Evolutionary conservation across 1,284 basidiomycete genomes (phyloP).

Genomic region (Malassezia dermatis): DNA sequence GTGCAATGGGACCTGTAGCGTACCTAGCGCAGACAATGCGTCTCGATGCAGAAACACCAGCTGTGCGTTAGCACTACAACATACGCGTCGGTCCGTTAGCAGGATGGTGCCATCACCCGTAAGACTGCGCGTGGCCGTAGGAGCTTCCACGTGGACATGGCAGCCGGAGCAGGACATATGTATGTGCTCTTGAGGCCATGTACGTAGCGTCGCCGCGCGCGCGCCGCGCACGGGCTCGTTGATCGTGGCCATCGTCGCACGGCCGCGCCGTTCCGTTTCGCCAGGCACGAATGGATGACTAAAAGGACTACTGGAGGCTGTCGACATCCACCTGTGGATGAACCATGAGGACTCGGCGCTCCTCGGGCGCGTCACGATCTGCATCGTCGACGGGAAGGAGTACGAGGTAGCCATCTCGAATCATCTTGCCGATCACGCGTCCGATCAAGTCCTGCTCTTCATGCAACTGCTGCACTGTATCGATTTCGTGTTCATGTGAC

Average conservation of each 20-base stretch:
- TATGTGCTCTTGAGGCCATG: not conserved
- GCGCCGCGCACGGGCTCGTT: not conserved
- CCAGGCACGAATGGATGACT: not conserved
- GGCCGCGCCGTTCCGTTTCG: not conserved
- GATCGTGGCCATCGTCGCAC: conserved; percentile 3
- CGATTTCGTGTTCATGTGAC: conserved; percentile 64
- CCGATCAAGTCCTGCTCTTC: conserved; percentile 78
- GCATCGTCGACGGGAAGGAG: conserved; percentile 31
- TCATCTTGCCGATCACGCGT: conserved; percentile 78
- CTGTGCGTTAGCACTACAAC: not conserved
- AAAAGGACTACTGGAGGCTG: conserved; percentile 20
- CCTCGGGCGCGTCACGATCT: conserved; percentile 19
- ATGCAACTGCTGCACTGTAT: conserved; percentile 78
- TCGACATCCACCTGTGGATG: conserved; percentile 40
- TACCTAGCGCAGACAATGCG: not conserved
- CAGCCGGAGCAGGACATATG: not conserved
- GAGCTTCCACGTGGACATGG: not conserved
- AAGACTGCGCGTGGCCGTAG: not conserved
- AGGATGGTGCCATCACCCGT: not conserved
- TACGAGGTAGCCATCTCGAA: conserved; percentile 58
- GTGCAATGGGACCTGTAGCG: not conserved
- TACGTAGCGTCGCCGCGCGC: not conserved
- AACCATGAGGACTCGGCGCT: conserved; percentile 26
- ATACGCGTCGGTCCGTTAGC: not conserved
- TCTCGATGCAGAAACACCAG: not conserved